These are phyloP conservation scores for Coffea humblotiana DNA, from an alignment of 305 asterid genomes.

Conservation along the genomic window DNA sequence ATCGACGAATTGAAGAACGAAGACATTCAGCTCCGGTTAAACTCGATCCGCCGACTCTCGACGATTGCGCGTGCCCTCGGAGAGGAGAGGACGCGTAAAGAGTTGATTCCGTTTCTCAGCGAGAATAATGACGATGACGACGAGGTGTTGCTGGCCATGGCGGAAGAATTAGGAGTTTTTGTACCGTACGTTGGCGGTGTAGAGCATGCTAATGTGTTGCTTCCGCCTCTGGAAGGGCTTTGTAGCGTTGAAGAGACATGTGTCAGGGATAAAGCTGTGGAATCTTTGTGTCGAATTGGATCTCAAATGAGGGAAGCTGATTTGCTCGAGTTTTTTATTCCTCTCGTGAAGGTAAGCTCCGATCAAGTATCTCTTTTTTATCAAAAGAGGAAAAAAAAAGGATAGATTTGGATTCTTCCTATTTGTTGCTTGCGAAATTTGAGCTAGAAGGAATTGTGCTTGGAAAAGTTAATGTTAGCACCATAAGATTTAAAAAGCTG, in stretches of 20 bases:
- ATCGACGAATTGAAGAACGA: slow-evolving; percentile 47
- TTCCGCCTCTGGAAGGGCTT: slow-evolving; percentile 43
- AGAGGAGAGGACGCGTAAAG: slow-evolving; percentile 43
- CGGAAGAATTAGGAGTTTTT: slow-evolving; percentile 42
- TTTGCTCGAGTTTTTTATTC: slow-evolving; percentile 38
- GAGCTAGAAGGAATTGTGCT: neutral
- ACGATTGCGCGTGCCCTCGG: slow-evolving; percentile 49
- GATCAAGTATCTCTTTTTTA: neutral
- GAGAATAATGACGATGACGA: slow-evolving; percentile 49
- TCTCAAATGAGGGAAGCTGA: slow-evolving; percentile 46
- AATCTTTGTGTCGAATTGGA: slow-evolving; percentile 47
- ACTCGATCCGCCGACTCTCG: slow-evolving; percentile 42
- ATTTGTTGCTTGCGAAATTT: neutral
- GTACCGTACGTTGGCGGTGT: slow-evolving; percentile 43
- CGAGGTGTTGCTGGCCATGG: slow-evolving; percentile 45
- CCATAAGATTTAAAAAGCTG: neutral
- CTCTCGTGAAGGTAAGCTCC: slow-evolving; percentile 38
- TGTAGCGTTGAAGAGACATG: slow-evolving; percentile 50
- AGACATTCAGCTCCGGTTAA: slow-evolving; percentile 41
- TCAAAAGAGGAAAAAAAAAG: neutral
- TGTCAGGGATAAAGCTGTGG: slow-evolving; percentile 45
- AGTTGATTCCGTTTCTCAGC: slow-evolving; percentile 41
- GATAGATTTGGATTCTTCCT: too few relatives aligned
- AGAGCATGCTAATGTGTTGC: slow-evolving; percentile 39
- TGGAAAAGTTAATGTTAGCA: neutral